phyloP scores from a whole-genome alignment of 441 rosid species.

The Pelargonium australe region DNA sequence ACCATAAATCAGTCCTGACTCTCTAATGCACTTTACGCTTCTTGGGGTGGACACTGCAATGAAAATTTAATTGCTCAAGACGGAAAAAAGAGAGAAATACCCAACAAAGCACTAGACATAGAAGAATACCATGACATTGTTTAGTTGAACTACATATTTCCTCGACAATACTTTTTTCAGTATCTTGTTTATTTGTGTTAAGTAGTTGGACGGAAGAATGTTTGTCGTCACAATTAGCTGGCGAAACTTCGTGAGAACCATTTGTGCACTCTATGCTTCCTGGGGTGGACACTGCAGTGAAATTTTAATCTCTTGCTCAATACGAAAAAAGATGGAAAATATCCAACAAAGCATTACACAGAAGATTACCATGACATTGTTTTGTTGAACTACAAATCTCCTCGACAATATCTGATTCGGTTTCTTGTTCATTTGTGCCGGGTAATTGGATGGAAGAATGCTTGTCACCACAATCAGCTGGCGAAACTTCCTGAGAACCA shows the following conservation, averaged over 20 bases:
- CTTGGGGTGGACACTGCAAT: slow-evolving; percentile 10
- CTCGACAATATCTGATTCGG: slow-evolving; percentile 23
- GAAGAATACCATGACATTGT: slow-evolving; percentile 22
- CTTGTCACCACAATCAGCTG: slow-evolving; percentile 25
- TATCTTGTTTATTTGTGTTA: slow-evolving; percentile 25
- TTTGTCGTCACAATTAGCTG: slow-evolving; percentile 24
- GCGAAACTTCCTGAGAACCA: slow-evolving; percentile 26
- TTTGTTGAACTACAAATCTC: slow-evolving; percentile 25
- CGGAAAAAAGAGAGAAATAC: not conserved
- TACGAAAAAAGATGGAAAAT: not conserved
- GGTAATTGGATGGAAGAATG: slow-evolving; percentile 19
- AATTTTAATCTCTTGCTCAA: slow-evolving; percentile 18
- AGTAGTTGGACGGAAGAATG: slow-evolving; percentile 18
- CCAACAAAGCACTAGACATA: slow-evolving; percentile 3
- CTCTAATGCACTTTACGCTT: slow-evolving; percentile 14
- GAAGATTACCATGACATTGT: slow-evolving; percentile 22
- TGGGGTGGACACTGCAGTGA: slow-evolving; percentile 12
- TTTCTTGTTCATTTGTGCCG: slow-evolving; percentile 25
- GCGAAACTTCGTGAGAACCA: slow-evolving; percentile 25
- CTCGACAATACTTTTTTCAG: slow-evolving; percentile 23
- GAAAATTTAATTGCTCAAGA: slow-evolving; percentile 16
- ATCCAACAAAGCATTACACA: slow-evolving; percentile 5
- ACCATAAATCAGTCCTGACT: slow-evolving; percentile 9
- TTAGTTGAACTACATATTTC: slow-evolving; percentile 25
- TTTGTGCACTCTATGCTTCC: slow-evolving; percentile 22